Evolutionary conservation across 1,139 yeast genomes (phyloP).

Genomic region (Hansenula sp.): DNA sequence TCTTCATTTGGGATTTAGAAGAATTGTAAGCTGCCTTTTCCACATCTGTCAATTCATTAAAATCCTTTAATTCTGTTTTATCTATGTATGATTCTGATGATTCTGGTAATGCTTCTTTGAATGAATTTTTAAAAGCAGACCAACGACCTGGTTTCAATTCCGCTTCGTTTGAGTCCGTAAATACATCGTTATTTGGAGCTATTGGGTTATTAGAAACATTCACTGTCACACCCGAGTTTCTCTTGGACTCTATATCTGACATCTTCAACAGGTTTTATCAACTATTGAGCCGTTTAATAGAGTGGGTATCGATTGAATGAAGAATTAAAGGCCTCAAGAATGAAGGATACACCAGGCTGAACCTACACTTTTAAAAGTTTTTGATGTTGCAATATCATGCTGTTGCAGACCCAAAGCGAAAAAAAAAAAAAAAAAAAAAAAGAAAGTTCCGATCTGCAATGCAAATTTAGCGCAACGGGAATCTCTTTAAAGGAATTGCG

Average conservation of each 20-base stretch:
- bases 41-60: slow-evolving; percentile 34
- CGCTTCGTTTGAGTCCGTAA: slow-evolving; percentile 1
- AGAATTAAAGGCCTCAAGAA: too few relatives aligned
- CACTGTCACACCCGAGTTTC: neutral
- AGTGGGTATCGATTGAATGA: too few relatives aligned
- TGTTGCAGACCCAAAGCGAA: too few relatives aligned
- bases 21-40: slow-evolving; percentile 64
- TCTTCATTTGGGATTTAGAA: slow-evolving; percentile 69
- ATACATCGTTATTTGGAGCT: neutral
- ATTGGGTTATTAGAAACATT: neutral
- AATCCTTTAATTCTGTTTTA: slow-evolving; percentile 39
- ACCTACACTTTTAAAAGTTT: too few relatives aligned
- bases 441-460: neutral
- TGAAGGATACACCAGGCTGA: too few relatives aligned
- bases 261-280: neutral
- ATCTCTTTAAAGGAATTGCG: too few relatives aligned
- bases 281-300: too few relatives aligned
- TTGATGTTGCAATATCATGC: too few relatives aligned
- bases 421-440: too few relatives aligned
- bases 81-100: slow-evolving; percentile 49
- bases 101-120: slow-evolving; percentile 43
- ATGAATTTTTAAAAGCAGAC: slow-evolving; percentile 43
- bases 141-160: slow-evolving; percentile 15
- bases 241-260: slow-evolving; percentile 1
- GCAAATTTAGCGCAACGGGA: neutral